Base-by-base conservation (phyloP, 2,329 filamentous ascomycete genomes). In the Fonsecaea multimorphosa region DNA sequence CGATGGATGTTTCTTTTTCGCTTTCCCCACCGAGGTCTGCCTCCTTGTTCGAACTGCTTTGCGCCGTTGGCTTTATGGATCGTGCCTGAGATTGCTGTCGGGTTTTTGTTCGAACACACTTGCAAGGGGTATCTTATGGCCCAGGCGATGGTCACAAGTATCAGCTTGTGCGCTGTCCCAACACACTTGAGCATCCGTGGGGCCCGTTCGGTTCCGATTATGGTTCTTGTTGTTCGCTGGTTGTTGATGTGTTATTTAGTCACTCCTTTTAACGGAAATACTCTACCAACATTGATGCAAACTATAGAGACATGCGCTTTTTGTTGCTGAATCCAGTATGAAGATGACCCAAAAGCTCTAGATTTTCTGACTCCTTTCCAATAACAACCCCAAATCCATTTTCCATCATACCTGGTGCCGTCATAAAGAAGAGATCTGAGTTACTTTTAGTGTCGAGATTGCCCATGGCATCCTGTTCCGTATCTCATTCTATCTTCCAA, bases 121-220 rank as follows among this genome's bases (percentile, higher is more conserved):
- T 34, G 44, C 19, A 34, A 9, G 27, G 51, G 61, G 65, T 61
- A 67, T 64, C 61, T 67, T 64, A 64, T 58, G 65, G 65, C 57
- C 56, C 51, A 31, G 31, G 29, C 19, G 56, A n/a, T 55, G 40
- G 59, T 24, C 12, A 32, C 22, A 53, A 40, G 31, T 16, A 22
- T 16, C 19, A 6, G 16, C 34, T 40, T 53, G 16, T 52, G 12
- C 14, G 24, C 32, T 27, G 52, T 34, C 27, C 16, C 31, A 22
- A 5, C 12, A n/a, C 52, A 5, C 8, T 19, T 2, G n/a, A 31
- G 31, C 31, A 31, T 16, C 22, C 2, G 19, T 22, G 27, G 32
- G 29, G 52, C 8, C 2, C 16, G n/a, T n/a, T 34, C 52, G n/a
- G n/a, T n/a, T n/a, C n/a, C n/a, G n/a, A n/a, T n/a, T n/a, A n/a